A percentile compares a stretch with the other conserved stretches of the same genome.
Conservation (phyloP, 192 early-diverging fungal species). For the Backusella macrospora region DNA sequence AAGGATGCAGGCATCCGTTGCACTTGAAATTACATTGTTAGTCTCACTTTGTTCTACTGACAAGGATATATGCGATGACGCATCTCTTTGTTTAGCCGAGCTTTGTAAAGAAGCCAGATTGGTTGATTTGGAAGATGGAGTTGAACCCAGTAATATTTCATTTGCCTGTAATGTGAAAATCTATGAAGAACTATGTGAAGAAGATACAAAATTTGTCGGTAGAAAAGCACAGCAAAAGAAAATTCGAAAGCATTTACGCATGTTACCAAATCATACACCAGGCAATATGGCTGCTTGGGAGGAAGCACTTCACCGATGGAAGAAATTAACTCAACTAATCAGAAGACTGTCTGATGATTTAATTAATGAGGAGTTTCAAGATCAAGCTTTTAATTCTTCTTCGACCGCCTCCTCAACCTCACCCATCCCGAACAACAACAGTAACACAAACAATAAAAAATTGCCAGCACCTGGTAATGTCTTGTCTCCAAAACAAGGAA, state of each 20-base stretch:
- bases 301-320: slow-evolving; percentile 77
- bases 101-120: slow-evolving; percentile 69
- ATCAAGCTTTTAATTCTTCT: not conserved
- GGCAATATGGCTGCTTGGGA: slow-evolving; percentile 82
- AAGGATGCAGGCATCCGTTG: slow-evolving; percentile 62
- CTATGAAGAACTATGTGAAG: slow-evolving; percentile 59
- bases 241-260: slow-evolving; percentile 62
- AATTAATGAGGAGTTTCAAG: not conserved
- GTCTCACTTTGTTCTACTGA: slow-evolving; percentile 69
- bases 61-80: slow-evolving; percentile 57
- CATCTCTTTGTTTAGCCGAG: slow-evolving; percentile 61
- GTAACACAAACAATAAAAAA: not conserved
- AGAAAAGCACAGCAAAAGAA: slow-evolving; percentile 75
- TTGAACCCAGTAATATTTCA: slow-evolving; percentile 42
- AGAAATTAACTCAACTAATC: slow-evolving; percentile 46
- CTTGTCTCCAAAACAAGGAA: not conserved
- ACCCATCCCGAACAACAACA: too few species aligned
- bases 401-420: not conserved
- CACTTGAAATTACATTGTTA: slow-evolving; percentile 72
- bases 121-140: slow-evolving; percentile 54
- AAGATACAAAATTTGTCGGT: slow-evolving; percentile 34
- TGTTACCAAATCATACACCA: slow-evolving; percentile 60
- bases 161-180: slow-evolving; percentile 63
- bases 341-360: slow-evolving; percentile 25
- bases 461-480: not conserved